Percentiles rank a stretch among this genome's conserved stretches.
Evolutionary conservation across 805 yeast species (phyloP).

Genomic region (Candida sonorensis): DNA sequence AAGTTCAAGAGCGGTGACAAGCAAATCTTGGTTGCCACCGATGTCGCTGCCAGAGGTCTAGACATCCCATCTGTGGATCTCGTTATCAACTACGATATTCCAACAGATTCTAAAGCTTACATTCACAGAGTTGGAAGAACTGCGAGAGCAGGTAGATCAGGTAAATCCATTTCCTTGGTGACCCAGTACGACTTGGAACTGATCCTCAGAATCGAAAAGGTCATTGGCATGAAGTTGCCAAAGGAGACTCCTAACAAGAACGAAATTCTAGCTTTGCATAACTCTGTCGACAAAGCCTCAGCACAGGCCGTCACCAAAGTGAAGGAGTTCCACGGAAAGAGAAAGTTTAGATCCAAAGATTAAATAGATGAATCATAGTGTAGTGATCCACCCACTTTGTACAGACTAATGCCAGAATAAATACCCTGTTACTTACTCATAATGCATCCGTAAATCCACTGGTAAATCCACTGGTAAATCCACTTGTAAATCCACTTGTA

Average conservation of each 20-base stretch:
- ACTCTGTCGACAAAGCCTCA: constrained; percentile 85
- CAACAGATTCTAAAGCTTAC: constrained; percentile 94
- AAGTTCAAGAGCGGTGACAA: constrained; percentile 69
- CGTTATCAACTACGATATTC: constrained; percentile 87
- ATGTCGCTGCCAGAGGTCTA: constrained; percentile 94
- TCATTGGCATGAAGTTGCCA: constrained; percentile 73
- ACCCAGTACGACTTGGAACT: constrained; percentile 93
- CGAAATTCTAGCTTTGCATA: constrained; percentile 69
- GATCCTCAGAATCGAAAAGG: constrained; percentile 83
- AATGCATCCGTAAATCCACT: no score
- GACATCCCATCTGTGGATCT: constrained; percentile 92
- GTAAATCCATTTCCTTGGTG: constrained; percentile 79
- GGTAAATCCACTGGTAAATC: no score
- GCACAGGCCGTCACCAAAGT: constrained; percentile 82
- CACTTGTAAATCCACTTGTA: no score
- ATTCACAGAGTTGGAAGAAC: constrained; percentile 98
- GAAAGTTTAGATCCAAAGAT: constrained; percentile 10
- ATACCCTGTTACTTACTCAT: no score
- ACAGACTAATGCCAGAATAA: no score
- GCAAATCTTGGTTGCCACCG: constrained; percentile 71
- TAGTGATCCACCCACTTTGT: no score
- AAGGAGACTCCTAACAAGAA: constrained; percentile 76
- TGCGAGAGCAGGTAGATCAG: constrained; percentile 89
- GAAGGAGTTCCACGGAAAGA: constrained; percentile 50
- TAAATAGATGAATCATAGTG: no score